Evolutionary conservation across 345 rosid genomes (phyloP).

Genomic region (Citrus inodora): DNA sequence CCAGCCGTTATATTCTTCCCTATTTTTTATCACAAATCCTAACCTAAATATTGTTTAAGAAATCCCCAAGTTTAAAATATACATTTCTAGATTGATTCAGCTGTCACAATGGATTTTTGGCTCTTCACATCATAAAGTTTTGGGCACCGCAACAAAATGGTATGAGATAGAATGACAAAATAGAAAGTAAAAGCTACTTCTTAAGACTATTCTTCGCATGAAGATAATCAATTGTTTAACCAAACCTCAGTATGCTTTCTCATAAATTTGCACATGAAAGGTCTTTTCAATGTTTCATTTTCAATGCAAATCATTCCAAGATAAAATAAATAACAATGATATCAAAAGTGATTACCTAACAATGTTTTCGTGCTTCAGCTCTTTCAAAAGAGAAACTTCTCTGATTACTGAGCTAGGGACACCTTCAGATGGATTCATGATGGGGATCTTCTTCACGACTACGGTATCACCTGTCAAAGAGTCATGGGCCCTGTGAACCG

Average conservation of each 20-base stretch:
- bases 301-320: not conserved
- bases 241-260: not conserved
- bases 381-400: conserved; percentile 9
- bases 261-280: not conserved
- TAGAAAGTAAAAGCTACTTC: not conserved
- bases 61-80: no score
- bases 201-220: not conserved
- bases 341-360: not conserved
- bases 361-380: not conserved
- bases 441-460: not conserved
- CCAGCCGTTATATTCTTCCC: no score
- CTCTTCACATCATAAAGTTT: not conserved
- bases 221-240: no score
- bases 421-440: not conserved
- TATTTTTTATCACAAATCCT: no score
- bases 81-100: not conserved
- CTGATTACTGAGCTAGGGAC: conserved; percentile 3
- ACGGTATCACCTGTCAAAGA: not conserved
- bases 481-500: not conserved
- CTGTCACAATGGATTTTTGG: not conserved
- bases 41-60: no score
- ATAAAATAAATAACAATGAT: not conserved
- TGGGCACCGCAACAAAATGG: not conserved
- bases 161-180: not conserved
- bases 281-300: not conserved